A percentile compares a stretch with the other conserved stretches of the same genome.
phyloP scores from a whole-genome alignment of 768 basidiomycete species.

The Pleurotus eryngii region DNA sequence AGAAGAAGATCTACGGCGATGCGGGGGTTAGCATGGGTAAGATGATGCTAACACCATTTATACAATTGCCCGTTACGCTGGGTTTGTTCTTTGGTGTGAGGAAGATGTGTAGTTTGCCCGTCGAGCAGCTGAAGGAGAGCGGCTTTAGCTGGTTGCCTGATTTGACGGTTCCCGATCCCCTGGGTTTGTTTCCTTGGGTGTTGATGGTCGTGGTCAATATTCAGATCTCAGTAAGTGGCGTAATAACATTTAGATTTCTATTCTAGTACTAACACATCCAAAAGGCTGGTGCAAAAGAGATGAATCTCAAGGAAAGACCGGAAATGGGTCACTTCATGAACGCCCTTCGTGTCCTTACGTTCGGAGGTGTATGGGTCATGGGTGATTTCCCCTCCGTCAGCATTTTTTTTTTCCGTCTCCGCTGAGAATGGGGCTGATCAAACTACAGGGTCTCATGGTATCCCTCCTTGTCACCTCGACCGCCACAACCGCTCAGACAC shows the following conservation, averaged over 20 bases:
- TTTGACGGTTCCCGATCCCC: constrained; percentile 76
- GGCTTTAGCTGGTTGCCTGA: constrained; percentile 75
- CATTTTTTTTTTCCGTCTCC: constrained; percentile 9
- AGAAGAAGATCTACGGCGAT: constrained; percentile 55
- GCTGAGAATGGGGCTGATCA: not conserved
- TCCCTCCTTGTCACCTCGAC: constrained; percentile 36
- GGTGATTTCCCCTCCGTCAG: constrained; percentile 63
- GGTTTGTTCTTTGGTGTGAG: constrained; percentile 82
- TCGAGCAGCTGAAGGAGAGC: constrained; percentile 73
- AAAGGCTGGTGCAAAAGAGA: constrained; percentile 47
- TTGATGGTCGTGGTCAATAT: constrained; percentile 58
- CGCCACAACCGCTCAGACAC: constrained; percentile 49
- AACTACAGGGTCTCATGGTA: constrained; percentile 36
- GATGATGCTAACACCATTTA: constrained; percentile 46
- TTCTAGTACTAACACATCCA: constrained; percentile 2
- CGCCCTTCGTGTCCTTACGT: constrained; percentile 53
- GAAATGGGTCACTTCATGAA: constrained; percentile 68
- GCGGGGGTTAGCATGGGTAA: constrained; percentile 61
- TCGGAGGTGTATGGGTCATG: constrained; percentile 47
- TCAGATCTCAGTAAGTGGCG: constrained; percentile 60
- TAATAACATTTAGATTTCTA: not conserved
- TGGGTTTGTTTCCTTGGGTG: constrained; percentile 64
- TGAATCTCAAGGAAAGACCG: constrained; percentile 50
- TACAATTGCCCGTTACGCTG: constrained; percentile 76
- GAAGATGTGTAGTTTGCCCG: constrained; percentile 64